Percentiles rank a stretch among this genome's conserved stretches.
Evolutionary conservation across 139 green algal genomes (phyloP).

Genomic region (Tetraselmis chui): DNA sequence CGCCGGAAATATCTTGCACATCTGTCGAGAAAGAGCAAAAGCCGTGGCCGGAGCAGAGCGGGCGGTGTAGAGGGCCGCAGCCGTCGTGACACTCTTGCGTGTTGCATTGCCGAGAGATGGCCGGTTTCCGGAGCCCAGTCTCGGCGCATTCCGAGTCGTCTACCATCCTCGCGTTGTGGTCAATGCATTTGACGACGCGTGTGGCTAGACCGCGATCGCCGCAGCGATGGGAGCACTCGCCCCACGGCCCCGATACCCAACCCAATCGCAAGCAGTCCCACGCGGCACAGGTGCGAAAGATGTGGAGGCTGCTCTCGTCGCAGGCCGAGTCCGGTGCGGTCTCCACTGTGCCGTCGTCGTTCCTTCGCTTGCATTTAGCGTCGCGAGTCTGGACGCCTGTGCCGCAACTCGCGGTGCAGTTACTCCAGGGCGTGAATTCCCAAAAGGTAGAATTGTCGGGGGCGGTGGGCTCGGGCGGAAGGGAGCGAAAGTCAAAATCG

Average conservation of each 20-base stretch:
- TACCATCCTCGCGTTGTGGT: constrained; percentile 1
- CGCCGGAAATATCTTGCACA: background rate
- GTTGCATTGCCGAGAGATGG: constrained; percentile 15
- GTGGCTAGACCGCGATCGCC: constrained; percentile 29
- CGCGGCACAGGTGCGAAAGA: background rate
- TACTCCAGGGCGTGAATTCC: constrained; percentile 21
- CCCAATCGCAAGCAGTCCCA: constrained; percentile 23
- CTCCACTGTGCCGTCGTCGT: constrained; percentile 17
- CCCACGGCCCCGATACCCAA: constrained; percentile 27
- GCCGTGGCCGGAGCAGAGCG: constrained; percentile 24
- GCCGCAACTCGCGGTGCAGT: constrained; percentile 17
- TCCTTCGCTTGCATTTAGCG: constrained; percentile 1
- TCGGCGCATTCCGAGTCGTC: constrained; percentile 9
- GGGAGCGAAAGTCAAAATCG: background rate
- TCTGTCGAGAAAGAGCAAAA: constrained; percentile 10
- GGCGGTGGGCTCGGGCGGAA: background rate
- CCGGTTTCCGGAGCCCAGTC: background rate
- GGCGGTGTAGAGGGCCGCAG: constrained; percentile 15
- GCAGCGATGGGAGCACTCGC: constrained; percentile 21
- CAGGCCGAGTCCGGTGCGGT: constrained; percentile 21
- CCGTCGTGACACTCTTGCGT: constrained; percentile 27
- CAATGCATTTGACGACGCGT: constrained; percentile 21
- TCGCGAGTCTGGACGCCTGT: background rate
- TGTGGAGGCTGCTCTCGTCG: background rate
- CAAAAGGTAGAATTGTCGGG: background rate